Evolutionary conservation across 768 basidiomycete species (phyloP).

Genomic region (Pulveroboletus sp.): DNA sequence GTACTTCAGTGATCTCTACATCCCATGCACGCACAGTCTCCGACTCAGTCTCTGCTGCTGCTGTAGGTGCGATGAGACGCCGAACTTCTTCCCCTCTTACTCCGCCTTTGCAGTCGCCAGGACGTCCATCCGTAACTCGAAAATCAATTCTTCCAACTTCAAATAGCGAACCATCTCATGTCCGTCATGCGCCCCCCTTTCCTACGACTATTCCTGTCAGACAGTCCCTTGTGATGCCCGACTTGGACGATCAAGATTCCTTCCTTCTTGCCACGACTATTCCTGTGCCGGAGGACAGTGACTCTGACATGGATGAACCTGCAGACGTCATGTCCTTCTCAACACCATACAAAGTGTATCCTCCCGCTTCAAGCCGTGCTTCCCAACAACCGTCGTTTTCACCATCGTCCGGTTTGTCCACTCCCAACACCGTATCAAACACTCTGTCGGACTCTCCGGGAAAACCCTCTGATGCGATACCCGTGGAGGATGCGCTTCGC

Average conservation of each 20-base stretch:
- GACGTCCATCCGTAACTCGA: conserved; percentile 35
- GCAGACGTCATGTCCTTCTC: conserved; percentile 72
- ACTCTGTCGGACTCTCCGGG: conserved; percentile 54
- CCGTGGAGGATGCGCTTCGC: conserved; percentile 80
- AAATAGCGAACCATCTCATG: conserved; percentile 22
- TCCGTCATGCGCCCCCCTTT: conserved; percentile 12
- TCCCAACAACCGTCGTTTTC: conserved; percentile 51
- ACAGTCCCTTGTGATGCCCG: conserved; percentile 44
- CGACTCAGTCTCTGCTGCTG: conserved; percentile 28
- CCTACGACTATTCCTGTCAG: conserved; percentile 36
- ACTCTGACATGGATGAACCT: conserved; percentile 60
- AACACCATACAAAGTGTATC: conserved; percentile 53
- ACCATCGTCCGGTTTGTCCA: conserved; percentile 50
- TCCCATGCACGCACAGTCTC: conserved; percentile 47
- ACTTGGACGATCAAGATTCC: conserved; percentile 51
- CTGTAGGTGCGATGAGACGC: conserved; percentile 32
- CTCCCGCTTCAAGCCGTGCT: conserved; percentile 37
- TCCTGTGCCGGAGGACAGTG: conserved; percentile 74
- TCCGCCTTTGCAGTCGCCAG: conserved; percentile 26
- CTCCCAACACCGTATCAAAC: conserved; percentile 52
- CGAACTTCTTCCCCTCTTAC: conserved; percentile 53
- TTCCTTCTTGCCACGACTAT: conserved; percentile 68
- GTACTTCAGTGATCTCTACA: conserved; percentile 27
- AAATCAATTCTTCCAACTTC: conserved; percentile 39
- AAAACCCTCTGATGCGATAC: conserved; percentile 44